Evolutionary conservation across 768 basidiomycete species (phyloP).

Genomic region (Trametes coccinea): DNA sequence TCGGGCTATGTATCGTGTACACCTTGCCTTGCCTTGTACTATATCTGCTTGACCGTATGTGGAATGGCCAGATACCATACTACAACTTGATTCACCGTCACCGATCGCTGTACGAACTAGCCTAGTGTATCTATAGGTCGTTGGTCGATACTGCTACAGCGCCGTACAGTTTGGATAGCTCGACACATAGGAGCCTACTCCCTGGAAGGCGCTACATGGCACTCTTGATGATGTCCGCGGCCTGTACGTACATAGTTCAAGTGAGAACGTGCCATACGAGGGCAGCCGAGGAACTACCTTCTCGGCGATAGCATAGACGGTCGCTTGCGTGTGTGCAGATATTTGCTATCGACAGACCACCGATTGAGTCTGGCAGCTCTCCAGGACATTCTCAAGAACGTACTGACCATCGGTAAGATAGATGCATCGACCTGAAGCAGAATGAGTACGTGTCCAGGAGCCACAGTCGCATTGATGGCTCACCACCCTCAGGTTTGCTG

Average conservation of each 20-base stretch:
- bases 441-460: not conserved
- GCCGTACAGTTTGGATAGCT: no score
- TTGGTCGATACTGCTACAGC: no score
- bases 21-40: not conserved
- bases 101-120: no score
- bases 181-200: no score
- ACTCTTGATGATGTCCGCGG: not conserved
- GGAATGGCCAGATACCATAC: no score
- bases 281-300: not conserved
- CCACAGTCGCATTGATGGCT: not conserved
- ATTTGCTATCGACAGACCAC: not conserved
- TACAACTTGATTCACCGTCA: no score
- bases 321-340: constrained; percentile 4
- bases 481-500: constrained; percentile 13
- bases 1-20: not conserved
- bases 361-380: no score
- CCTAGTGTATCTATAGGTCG: no score
- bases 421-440: constrained; percentile 1
- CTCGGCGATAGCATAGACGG: constrained; percentile 14
- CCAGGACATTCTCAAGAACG: not conserved
- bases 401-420: constrained; percentile 1
- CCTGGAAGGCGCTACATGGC: no score
- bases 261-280: no score
- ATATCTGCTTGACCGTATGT: not conserved
- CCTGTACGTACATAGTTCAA: not conserved